A percentile compares a stretch with the other conserved stretches of the same genome.
These are phyloP conservation scores for Blumeriella jaapii DNA, from an alignment of 2,329 filamentous ascomycete species.

Conservation along the genomic window DNA sequence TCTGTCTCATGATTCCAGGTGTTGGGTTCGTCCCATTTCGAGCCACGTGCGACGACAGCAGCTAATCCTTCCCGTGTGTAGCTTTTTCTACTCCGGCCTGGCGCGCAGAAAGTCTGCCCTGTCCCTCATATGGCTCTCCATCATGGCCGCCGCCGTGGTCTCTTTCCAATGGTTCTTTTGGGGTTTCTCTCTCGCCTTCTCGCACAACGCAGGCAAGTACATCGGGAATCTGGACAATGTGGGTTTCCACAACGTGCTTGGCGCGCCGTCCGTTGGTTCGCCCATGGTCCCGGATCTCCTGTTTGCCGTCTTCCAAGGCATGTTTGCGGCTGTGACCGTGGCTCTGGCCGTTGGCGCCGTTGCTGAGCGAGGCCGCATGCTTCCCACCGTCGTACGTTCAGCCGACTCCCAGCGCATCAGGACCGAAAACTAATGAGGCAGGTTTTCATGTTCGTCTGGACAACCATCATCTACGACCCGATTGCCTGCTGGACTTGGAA, in stretches of 20 bases:
- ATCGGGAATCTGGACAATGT: conserved; percentile 74
- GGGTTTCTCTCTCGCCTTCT: conserved; percentile 33
- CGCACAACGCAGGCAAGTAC: conserved; percentile 47
- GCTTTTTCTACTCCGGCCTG: conserved; percentile 86
- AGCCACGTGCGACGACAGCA: conserved; percentile 12
- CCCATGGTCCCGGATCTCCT: conserved; percentile 66
- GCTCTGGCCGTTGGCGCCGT: conserved; percentile 76
- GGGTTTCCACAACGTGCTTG: conserved; percentile 67
- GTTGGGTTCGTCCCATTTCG: conserved; percentile 46
- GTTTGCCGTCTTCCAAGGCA: conserved; percentile 78
- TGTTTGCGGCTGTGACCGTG: conserved; percentile 80
- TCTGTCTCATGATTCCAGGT: conserved; percentile 86
- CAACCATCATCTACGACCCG: conserved; percentile 80
- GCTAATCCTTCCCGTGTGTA: conserved; percentile 15
- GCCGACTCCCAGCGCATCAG: no score
- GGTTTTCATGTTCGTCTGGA: conserved; percentile 90
- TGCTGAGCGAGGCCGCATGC: conserved; percentile 54
- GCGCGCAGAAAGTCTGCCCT: conserved; percentile 81
- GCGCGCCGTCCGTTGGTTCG: conserved; percentile 62
- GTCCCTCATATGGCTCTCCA: conserved; percentile 79
- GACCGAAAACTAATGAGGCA: no score
- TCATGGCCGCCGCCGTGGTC: conserved; percentile 75
- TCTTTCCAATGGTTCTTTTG: conserved; percentile 77
- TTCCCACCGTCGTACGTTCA: conserved; percentile 8
- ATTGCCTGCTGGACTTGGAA: conserved; percentile 98